Percentiles rank a stretch among this genome's conserved stretches.
Conservation (phyloP, 2,329 filamentous ascomycete genomes). For the Zarea fungicola region DNA sequence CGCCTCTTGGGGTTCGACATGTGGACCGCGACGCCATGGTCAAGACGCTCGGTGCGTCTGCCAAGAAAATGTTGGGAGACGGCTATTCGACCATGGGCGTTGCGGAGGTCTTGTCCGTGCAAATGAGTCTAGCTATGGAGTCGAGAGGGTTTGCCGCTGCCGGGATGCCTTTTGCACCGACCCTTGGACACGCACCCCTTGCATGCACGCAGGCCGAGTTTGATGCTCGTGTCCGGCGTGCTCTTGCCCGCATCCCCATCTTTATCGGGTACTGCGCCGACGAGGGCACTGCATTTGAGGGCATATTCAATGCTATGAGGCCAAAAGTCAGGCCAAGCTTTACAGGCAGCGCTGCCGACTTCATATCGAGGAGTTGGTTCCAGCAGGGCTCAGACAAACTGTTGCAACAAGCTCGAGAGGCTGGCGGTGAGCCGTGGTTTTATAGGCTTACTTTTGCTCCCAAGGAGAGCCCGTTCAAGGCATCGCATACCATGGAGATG, state of each 20-base stretch:
- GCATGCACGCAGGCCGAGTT: constrained; percentile 1
- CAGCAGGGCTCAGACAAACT: background rate
- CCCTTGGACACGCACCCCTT: constrained; percentile 9
- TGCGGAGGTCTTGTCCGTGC: constrained; percentile 8
- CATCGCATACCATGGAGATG: constrained; percentile 17
- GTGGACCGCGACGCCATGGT: constrained; percentile 12
- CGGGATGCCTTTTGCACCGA: constrained; percentile 12
- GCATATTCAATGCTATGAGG: background rate
- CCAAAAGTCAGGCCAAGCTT: background rate
- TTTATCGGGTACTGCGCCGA: constrained; percentile 10
- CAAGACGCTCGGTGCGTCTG: background rate
- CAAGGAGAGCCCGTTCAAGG: constrained; percentile 5
- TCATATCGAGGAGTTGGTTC: background rate
- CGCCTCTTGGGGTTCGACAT: constrained; percentile 13
- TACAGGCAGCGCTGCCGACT: background rate
- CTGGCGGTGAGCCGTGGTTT: constrained; percentile 11
- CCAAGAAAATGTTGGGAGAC: background rate
- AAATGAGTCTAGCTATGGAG: constrained; percentile 7
- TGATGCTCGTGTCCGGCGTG: background rate
- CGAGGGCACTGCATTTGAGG: constrained; percentile 12
- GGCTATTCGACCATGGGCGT: background rate
- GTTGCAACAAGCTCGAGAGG: constrained; percentile 1
- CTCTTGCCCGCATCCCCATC: background rate
- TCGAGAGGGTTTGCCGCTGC: constrained; percentile 6
- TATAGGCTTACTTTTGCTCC: constrained; percentile 12